A percentile compares a stretch with the other conserved stretches of the same genome.
These are phyloP conservation scores for Ballota nigra DNA, from an alignment of 257 asterid species.

Conservation along the genomic window DNA sequence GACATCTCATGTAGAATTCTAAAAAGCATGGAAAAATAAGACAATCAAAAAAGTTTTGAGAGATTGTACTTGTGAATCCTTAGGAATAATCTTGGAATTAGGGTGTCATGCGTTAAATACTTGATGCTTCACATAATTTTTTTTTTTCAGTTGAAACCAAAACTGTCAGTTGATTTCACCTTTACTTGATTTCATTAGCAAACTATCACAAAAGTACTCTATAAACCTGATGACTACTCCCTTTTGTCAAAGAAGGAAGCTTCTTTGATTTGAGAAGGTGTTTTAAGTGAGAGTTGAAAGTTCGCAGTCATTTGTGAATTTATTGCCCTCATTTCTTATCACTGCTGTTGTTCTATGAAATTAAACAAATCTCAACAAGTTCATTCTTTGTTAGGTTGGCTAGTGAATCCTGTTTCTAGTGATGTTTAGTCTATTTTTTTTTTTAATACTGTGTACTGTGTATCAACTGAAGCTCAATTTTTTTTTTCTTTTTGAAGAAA, in stretches of 20 bases:
- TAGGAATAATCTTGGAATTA: not conserved
- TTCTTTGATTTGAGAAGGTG: not conserved
- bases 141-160: not conserved
- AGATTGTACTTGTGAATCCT: not conserved
- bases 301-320: not conserved
- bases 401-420: not conserved
- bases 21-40: not conserved
- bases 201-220: not conserved
- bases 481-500: not conserved
- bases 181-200: not conserved
- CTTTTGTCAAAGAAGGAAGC: not conserved
- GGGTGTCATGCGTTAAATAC: conserved; percentile 3
- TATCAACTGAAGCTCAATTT: not conserved
- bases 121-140: not conserved
- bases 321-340: not conserved
- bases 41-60: not conserved
- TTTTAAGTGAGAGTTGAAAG: conserved; percentile 3
- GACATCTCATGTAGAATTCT: not conserved
- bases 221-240: not conserved
- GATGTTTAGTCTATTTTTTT: not conserved
- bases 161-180: not conserved
- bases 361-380: not conserved
- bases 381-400: not conserved
- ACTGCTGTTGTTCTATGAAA: not conserved
- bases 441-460: not conserved